Evolutionary conservation across 306 rosid genomes (phyloP).

Genomic region (Sicyos edulis): DNA sequence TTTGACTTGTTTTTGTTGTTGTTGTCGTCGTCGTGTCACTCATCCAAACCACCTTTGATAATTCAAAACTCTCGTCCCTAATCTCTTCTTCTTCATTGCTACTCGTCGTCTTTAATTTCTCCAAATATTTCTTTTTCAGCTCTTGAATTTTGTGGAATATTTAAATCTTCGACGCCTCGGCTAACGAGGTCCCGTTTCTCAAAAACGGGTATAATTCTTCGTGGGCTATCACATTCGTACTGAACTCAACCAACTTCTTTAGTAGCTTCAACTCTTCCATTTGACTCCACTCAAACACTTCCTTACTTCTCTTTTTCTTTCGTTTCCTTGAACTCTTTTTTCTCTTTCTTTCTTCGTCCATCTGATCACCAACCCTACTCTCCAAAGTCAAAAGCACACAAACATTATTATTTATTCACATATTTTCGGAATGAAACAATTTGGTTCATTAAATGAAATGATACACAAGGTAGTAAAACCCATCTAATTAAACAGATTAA

Average conservation of each 20-base stretch:
- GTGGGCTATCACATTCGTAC: neutral
- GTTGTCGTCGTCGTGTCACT: too few relatives aligned
- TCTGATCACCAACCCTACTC: too few relatives aligned
- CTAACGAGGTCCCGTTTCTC: neutral
- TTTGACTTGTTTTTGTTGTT: too few relatives aligned
- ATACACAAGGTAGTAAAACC: too few relatives aligned
- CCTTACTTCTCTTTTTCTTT: neutral
- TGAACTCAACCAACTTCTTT: neutral
- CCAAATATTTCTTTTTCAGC: neutral
- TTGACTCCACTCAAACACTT: neutral
- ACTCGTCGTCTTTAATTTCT: neutral
- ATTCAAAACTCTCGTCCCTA: neutral
- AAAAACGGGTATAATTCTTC: neutral
- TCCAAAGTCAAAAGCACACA: too few relatives aligned
- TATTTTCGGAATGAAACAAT: too few relatives aligned
- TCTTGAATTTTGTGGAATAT: neutral
- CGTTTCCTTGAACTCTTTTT: neutral
- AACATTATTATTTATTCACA: too few relatives aligned
- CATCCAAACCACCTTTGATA: neutral
- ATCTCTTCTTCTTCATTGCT: neutral
- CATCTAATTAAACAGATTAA: too few relatives aligned
- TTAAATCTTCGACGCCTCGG: neutral
- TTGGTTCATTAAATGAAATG: too few relatives aligned
- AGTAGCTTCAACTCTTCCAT: neutral
- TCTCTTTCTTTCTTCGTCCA: neutral